Evolutionary conservation across 176 grass and related monocot genomes (phyloP).

Genomic region (Ensete glaucum): DNA sequence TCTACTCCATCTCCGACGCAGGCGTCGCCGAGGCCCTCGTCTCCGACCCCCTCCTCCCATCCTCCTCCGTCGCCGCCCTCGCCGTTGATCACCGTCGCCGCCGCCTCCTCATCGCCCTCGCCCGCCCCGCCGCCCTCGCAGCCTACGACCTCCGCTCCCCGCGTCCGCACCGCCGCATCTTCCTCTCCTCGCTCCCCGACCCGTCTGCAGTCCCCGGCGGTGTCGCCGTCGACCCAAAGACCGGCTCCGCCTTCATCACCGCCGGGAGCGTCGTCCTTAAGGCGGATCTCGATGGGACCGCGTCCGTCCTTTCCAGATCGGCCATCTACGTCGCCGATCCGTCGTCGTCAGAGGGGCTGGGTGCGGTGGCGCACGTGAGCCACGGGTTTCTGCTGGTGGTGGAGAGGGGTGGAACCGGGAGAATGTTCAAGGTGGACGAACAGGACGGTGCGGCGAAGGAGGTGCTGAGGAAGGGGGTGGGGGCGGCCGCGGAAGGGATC

Average conservation of each 20-base stretch:
- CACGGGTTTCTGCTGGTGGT: conserved; percentile 62
- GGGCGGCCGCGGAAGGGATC: conserved; percentile 26
- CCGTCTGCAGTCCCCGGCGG: conserved; percentile 31
- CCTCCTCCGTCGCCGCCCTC: conserved; percentile 5
- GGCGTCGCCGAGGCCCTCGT: conserved; percentile 56
- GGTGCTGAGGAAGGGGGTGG: conserved; percentile 11
- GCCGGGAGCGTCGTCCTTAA: conserved; percentile 43
- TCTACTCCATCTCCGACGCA: conserved; percentile 75
- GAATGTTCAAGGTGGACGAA: conserved; percentile 18
- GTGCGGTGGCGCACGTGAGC: conserved; percentile 42
- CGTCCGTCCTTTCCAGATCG: conserved; percentile 30
- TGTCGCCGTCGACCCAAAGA: conserved; percentile 50
- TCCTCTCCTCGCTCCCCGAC: conserved; percentile 38
- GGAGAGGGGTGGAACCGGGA: conserved; percentile 39
- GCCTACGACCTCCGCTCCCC: conserved; percentile 62
- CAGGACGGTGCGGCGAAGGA: conserved; percentile 16
- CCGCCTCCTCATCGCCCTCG: conserved; percentile 47
- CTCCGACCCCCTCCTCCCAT: conserved; percentile 22
- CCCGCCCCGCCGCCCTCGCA: conserved; percentile 29
- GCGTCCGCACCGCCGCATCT: conserved; percentile 40
- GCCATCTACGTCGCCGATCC: conserved; percentile 28
- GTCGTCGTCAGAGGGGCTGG: conserved; percentile 26
- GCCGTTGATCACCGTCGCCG: conserved; percentile 40
- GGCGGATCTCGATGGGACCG: conserved; percentile 28
- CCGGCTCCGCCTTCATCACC: conserved; percentile 51